Evolutionary conservation across 495 filamentous ascomycete genomes (phyloP).

Genomic region (Tuber brumale): DNA sequence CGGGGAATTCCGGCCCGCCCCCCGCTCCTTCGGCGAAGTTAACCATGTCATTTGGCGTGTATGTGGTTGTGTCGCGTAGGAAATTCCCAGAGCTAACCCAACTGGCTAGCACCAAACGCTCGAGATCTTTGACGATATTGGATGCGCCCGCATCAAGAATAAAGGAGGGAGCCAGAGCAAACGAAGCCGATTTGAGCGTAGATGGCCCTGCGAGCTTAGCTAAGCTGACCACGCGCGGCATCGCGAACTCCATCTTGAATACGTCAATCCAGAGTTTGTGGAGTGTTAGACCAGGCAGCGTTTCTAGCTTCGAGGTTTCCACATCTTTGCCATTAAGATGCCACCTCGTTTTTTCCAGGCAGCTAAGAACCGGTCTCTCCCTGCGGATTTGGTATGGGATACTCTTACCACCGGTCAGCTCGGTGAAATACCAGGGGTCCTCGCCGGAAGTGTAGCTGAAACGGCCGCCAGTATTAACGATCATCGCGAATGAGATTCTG

Average conservation of each 20-base stretch:
- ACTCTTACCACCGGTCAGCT: background rate
- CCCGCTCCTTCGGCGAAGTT: background rate
- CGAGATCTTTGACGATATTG: background rate
- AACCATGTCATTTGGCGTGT: background rate
- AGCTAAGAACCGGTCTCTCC: background rate
- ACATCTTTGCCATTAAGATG: background rate
- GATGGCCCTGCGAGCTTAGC: background rate
- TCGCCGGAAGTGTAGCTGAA: background rate
- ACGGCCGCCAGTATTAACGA: background rate
- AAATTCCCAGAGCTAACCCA: background rate
- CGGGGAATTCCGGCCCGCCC: background rate
- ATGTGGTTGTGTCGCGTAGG: background rate
- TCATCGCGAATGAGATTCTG: background rate
- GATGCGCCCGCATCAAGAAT: background rate
- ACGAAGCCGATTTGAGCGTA: background rate
- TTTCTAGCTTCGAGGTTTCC: background rate
- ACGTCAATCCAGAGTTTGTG: background rate
- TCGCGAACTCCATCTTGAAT: background rate
- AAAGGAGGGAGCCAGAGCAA: background rate
- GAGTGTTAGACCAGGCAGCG: background rate
- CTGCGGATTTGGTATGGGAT: background rate
- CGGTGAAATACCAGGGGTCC: background rate
- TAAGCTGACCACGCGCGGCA: background rate
- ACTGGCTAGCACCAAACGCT: background rate
- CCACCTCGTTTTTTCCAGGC: background rate